These are phyloP conservation scores for Schizosaccharomyces versatilis DNA, from an alignment of 1,139 yeast species.

Conservation along the genomic window DNA sequence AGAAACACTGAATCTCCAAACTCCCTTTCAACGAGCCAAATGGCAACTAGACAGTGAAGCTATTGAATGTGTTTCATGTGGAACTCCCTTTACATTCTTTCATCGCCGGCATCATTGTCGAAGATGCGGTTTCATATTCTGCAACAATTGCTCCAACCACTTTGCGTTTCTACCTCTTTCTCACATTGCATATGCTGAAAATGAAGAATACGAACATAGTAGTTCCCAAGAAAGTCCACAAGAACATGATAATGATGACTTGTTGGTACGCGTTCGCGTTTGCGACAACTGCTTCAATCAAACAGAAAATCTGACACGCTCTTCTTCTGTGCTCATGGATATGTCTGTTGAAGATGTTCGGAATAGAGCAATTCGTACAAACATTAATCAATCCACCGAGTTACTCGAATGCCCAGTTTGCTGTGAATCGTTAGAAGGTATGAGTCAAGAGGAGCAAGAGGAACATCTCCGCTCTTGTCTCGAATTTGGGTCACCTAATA, in stretches of 20 bases:
- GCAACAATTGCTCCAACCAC: slow-evolving; percentile 40
- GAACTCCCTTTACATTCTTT: slow-evolving; percentile 35
- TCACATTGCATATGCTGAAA: too few species aligned
- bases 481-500: slow-evolving; percentile 20
- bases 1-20: too few species aligned
- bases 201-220: too few species aligned
- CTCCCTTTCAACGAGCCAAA: background rate
- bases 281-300: slow-evolving; percentile 1
- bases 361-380: slow-evolving; percentile 8
- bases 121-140: slow-evolving; percentile 57
- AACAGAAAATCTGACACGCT: too few species aligned
- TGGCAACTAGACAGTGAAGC: slow-evolving; percentile 70
- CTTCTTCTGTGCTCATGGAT: too few species aligned
- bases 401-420: slow-evolving; percentile 14
- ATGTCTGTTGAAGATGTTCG: too few species aligned
- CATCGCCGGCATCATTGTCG: slow-evolving; percentile 77
- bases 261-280: slow-evolving; percentile 4
- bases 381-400: slow-evolving; percentile 10
- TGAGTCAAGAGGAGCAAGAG: slow-evolving; percentile 25
- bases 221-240: too few species aligned
- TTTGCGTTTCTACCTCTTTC: slow-evolving; percentile 17
- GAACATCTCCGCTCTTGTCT: background rate
- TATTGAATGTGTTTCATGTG: slow-evolving; percentile 41
- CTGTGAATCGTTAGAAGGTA: slow-evolving; percentile 16
- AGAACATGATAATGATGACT: too few species aligned